These are phyloP conservation scores for Auxenochlorella protothecoides DNA, from an alignment of 139 green algal genomes.

Conservation along the genomic window DNA sequence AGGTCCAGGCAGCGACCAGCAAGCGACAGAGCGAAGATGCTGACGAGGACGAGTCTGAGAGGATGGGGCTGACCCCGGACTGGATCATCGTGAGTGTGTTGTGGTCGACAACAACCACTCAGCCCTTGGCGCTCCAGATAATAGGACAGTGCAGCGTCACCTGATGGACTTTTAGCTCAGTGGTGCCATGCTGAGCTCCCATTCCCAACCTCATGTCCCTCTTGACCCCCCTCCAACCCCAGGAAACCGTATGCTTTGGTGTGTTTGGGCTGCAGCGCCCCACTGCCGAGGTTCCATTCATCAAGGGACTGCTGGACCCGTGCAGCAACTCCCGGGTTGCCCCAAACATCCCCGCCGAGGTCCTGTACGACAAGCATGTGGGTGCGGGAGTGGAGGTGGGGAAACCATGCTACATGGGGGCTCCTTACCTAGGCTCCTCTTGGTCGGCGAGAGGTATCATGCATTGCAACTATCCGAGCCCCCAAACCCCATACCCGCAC, in stretches of 20 bases:
- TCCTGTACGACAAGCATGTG: conserved; percentile 53
- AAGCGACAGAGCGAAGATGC: background rate
- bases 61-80: background rate
- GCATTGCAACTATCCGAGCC: background rate
- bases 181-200: background rate
- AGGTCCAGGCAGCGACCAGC: too few relatives aligned
- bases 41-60: background rate
- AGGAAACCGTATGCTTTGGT: conserved; percentile 27
- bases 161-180: background rate
- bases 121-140: background rate
- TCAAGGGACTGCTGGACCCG: conserved; percentile 64
- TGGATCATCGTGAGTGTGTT: conserved; percentile 9
- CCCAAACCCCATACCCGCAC: background rate
- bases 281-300: conserved; percentile 42
- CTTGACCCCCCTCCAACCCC: background rate
- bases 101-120: background rate
- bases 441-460: background rate
- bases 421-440: background rate
- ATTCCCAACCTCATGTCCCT: background rate
- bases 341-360: conserved; percentile 79
- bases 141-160: background rate
- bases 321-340: conserved; percentile 66
- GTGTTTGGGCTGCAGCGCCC: conserved; percentile 45
- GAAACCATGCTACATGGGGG: background rate
- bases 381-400: background rate